Evolutionary conservation across 331 rosid genomes (phyloP), one percentile per base, ranked within the genome.

Genomic region (Erythrophleum ivorense): DNA sequence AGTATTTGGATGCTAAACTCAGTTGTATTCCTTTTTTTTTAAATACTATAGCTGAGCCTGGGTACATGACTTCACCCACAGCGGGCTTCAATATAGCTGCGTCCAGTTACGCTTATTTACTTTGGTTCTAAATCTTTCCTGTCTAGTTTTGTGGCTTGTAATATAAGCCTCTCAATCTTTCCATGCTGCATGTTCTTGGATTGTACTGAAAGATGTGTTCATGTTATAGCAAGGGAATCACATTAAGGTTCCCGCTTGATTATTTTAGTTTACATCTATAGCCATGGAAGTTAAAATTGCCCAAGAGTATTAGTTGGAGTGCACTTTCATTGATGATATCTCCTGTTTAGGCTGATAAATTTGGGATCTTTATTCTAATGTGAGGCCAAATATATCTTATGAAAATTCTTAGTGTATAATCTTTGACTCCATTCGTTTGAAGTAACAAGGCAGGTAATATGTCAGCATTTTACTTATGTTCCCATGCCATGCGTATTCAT

Each of bases 361-460:
- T 63, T 4, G 45, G 4, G 69, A 21, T 73, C 45, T 72, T 73
- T 78, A 54, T 68, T 77, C 67, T 77, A 12, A 21, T 70, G 29
- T 18, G 58, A 48, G 40, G 31, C 16, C 16, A 46, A 49, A 12
- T 53, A 15, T 49, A 50, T 71, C 59, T 52, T 54, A 19, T 76
- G 49, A 36, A 71, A 55, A 66, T 69, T 38, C 67, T 34, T 13
- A 13, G 10, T 45, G 29, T 69, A 10, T 68, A 34, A 21, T 45
- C 57, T 58, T 78, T 12, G 3, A 34, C 34, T 69, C 16, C 5
- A 13, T 38, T 58, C 40, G 71, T 48, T 29, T 52, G n/a, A 55
- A 77, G 62, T 77, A 13, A 43, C 10, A 46, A 14, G 79, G 33
- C 52, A 48, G 84, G 62, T 68, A 52, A 75, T 21, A 15, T 55